phyloP scores from a whole-genome alignment of 2,329 filamentous ascomycete species.

The Paraphaeosphaeria minitans region DNA sequence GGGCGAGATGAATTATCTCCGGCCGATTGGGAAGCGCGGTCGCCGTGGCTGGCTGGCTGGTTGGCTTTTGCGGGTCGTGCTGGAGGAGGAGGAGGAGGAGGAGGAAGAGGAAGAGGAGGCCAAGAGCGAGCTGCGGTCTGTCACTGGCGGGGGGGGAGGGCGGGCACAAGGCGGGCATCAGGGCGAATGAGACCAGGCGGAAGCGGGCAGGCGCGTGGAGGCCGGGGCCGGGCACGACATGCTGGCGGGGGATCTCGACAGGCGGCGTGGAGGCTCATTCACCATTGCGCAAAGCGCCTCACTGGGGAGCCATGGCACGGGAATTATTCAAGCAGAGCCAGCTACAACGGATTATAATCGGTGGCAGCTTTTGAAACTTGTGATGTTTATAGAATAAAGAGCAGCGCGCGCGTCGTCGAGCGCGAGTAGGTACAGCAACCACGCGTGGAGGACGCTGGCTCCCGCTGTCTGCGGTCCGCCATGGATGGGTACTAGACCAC shows the following conservation, averaged over 20 bases:
- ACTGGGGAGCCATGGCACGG: neutral
- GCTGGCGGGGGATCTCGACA: constrained; percentile 15
- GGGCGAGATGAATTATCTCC: constrained; percentile 17
- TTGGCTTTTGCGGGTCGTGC: neutral
- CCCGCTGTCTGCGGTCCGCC: neutral
- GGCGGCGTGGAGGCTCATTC: constrained; percentile 5
- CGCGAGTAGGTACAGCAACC: neutral
- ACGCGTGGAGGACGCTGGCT: constrained; percentile 8
- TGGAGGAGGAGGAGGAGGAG: too few relatives aligned
- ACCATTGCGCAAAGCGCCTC: constrained; percentile 1
- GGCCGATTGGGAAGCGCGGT: constrained; percentile 5
- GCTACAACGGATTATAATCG: too few relatives aligned
- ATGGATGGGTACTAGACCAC: neutral
- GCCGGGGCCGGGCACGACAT: constrained; percentile 13
- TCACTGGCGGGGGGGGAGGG: neutral
- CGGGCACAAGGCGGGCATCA: too few relatives aligned
- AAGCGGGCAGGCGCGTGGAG: constrained; percentile 16
- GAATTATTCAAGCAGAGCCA: too few relatives aligned
- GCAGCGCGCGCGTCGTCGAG: neutral
- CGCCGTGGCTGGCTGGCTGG: too few relatives aligned
- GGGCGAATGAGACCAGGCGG: neutral
- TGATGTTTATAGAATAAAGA: too few relatives aligned
- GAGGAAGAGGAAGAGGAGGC: too few relatives aligned
- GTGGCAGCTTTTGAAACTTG: too few relatives aligned
- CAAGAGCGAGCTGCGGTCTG: neutral